phyloP scores from a whole-genome alignment of 257 asterid genomes.

The Paulownia fortunei region DNA sequence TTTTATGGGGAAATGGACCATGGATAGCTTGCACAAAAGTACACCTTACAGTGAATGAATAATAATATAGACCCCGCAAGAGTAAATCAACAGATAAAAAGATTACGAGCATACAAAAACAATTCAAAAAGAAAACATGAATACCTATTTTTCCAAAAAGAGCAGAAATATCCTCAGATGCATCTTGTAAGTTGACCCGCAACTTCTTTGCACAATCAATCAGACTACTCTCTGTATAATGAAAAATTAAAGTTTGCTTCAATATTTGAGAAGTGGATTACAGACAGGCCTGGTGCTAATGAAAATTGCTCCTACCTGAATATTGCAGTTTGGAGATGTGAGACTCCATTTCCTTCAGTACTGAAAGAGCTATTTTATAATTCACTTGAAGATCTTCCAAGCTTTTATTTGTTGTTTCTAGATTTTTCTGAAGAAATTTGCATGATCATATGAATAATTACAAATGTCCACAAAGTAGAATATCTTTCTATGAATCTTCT shows the following conservation, averaged over 20 bases:
- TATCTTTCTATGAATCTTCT: constrained; percentile 11
- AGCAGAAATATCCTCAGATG: constrained; percentile 66
- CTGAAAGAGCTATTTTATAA: constrained; percentile 50
- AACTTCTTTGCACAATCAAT: constrained; percentile 70
- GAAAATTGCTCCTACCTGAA: constrained; percentile 54
- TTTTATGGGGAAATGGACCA: not conserved
- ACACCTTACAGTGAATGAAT: not conserved
- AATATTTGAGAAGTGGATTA: constrained; percentile 19
- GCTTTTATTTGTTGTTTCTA: constrained; percentile 51
- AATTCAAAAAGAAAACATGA: not conserved
- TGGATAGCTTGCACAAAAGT: not conserved
- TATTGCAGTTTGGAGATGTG: constrained; percentile 61
- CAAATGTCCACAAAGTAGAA: constrained; percentile 15
- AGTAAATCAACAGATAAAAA: not conserved
- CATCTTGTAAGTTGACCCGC: constrained; percentile 61
- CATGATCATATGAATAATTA: constrained; percentile 18
- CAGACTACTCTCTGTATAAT: constrained; percentile 62
- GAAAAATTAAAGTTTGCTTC: constrained; percentile 23
- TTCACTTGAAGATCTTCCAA: constrained; percentile 73
- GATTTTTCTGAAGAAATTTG: constrained; percentile 51
- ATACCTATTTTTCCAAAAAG: constrained; percentile 77
- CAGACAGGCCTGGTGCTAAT: not conserved
- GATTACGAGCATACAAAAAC: not conserved
- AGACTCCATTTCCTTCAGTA: constrained; percentile 63
- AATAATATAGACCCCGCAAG: not conserved